phyloP scores from a whole-genome alignment of 805 yeast species.

The Lipomyces lipofer region DNA sequence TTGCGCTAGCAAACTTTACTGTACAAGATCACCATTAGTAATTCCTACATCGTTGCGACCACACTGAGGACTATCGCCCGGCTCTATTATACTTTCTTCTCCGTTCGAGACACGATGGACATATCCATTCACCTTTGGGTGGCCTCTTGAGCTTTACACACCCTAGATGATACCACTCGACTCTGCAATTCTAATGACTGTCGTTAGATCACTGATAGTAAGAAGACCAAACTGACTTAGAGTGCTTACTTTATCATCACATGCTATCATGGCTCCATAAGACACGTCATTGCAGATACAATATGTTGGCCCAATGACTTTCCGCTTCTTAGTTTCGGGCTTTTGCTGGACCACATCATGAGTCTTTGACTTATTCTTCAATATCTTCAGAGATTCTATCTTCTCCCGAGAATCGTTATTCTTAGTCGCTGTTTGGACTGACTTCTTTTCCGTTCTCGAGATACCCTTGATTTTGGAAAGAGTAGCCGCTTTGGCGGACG shows the following conservation, averaged over 20 bases:
- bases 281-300: constrained; percentile 52
- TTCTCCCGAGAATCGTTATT: not conserved
- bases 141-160: constrained; percentile 84
- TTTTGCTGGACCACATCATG: not conserved
- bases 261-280: constrained; percentile 84
- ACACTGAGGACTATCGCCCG: not conserved
- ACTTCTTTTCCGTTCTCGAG: constrained; percentile 1
- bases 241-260: constrained; percentile 77
- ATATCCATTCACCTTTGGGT: constrained; percentile 85
- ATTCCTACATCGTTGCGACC: not conserved
- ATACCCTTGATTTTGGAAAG: too few species aligned
- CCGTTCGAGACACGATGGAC: constrained; percentile 57
- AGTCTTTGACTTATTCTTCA: not conserved
- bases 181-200: constrained; percentile 61
- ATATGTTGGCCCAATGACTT: constrained; percentile 36
- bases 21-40: not conserved
- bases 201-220: not conserved
- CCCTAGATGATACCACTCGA: constrained; percentile 95
- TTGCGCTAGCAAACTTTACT: too few species aligned
- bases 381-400: not conserved
- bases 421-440: not conserved
- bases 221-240: not conserved
- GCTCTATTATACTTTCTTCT: not conserved
- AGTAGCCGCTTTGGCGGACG: too few species aligned
- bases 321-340: not conserved